Conservation (phyloP, 768 basidiomycete genomes). For the Multifurca ochricompacta region DNA sequence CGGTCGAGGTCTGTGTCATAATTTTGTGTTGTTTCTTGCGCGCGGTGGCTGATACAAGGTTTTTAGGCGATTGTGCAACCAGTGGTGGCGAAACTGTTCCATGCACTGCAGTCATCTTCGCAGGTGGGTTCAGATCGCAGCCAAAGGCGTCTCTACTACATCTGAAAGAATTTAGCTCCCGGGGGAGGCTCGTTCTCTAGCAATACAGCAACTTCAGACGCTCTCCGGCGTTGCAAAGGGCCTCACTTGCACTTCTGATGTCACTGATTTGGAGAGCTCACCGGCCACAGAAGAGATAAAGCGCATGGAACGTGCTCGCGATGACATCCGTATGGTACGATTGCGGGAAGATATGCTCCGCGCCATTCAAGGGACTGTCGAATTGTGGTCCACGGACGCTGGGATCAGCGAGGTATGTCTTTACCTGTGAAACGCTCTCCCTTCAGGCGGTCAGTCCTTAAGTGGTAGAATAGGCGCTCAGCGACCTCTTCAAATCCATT, state of each 20-base stretch:
- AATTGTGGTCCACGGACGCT: constrained; percentile 74
- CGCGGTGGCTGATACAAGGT: not conserved
- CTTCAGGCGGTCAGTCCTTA: not conserved
- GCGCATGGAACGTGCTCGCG: constrained; percentile 50
- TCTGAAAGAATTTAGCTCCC: constrained; percentile 49
- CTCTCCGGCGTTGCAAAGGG: constrained; percentile 84
- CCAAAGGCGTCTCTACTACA: not conserved
- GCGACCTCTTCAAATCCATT: constrained; percentile 79
- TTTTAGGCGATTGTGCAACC: constrained; percentile 66
- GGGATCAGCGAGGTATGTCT: constrained; percentile 65
- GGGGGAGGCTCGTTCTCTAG: constrained; percentile 59
- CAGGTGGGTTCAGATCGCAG: constrained; percentile 34
- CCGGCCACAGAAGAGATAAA: constrained; percentile 46
- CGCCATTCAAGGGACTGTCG: constrained; percentile 51
- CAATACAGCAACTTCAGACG: constrained; percentile 69
- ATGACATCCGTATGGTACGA: constrained; percentile 53
- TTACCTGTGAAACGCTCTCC: not conserved
- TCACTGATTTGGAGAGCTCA: constrained; percentile 50
- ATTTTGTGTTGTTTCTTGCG: not conserved
- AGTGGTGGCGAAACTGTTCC: constrained; percentile 60
- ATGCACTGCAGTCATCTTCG: constrained; percentile 47
- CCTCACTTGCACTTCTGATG: constrained; percentile 69
- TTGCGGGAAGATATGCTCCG: constrained; percentile 61
- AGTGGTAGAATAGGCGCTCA: constrained; percentile 48
- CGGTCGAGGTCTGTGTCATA: constrained; percentile 52